phyloP scores from a whole-genome alignment of 345 rosid species.

The Moricandia moricandioides region DNA sequence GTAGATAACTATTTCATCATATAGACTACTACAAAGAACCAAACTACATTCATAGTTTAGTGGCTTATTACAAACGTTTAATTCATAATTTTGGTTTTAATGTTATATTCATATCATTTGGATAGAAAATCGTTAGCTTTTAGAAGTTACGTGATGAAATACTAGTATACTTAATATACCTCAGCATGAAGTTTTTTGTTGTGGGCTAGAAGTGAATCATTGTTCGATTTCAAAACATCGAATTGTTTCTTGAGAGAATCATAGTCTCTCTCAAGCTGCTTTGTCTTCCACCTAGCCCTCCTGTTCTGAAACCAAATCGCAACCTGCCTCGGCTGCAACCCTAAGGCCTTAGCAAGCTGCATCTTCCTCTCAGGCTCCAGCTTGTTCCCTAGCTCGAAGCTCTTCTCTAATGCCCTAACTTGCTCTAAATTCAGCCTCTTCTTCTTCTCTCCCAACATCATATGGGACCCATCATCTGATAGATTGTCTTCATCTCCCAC shows the following conservation, averaged over 20 bases:
- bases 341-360: slow-evolving; percentile 67
- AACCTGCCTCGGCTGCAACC: slow-evolving; percentile 67
- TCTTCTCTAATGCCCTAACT: slow-evolving; percentile 72
- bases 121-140: not conserved
- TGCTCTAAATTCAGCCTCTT: slow-evolving; percentile 73
- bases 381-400: slow-evolving; percentile 73
- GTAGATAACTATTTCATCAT: too few relatives aligned
- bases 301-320: slow-evolving; percentile 82
- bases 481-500: slow-evolving; percentile 61
- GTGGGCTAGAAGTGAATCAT: slow-evolving; percentile 61
- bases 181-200: slow-evolving; percentile 64
- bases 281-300: slow-evolving; percentile 80
- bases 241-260: slow-evolving; percentile 61
- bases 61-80: not conserved
- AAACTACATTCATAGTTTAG: slow-evolving; percentile 1
- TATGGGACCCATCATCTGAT: slow-evolving; percentile 79
- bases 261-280: slow-evolving; percentile 70
- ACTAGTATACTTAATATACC: slow-evolving; percentile 34
- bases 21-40: too few relatives aligned
- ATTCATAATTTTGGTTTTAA: not conserved
- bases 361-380: slow-evolving; percentile 75
- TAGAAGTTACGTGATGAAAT: not conserved
- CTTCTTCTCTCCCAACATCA: slow-evolving; percentile 63
- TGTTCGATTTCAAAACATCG: slow-evolving; percentile 61
- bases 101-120: not conserved